Base-by-base conservation (phyloP, 108 stramenopile species). In the Skeletonema potamos region DNA sequence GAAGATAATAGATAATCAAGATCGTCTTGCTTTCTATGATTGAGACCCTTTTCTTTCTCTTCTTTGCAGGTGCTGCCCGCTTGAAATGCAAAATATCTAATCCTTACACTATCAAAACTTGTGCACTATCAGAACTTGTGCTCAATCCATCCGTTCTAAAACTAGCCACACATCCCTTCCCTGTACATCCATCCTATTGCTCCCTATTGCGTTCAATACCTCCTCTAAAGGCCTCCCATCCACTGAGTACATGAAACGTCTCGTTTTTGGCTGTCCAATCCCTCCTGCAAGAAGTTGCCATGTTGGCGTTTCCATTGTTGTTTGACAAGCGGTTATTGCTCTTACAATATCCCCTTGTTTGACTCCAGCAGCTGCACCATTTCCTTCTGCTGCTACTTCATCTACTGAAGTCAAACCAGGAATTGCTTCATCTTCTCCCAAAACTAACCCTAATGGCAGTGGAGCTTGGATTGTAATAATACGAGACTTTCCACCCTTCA, bases 281-380 rank as follows among this genome's bases (percentile, higher is more conserved):
- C 92, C 92, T 30, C 92, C 92, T 9, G 86, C 89, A 51, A 93
- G 58, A 26, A 87, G 41, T 62, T 93, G 92, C 92, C 92, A 93
- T 0, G 86, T 91, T 4, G 92, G 89, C 27, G 76, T 76, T 48
- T 82, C 86, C 89, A 93, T 91, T 12, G 85, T 81, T 27, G 81
- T 66, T 64, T 79, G 72, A 65, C 88, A 89, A 1, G 89, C 90
- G 13, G 92, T 93, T 27, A 82, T 83, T 6, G 88, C 92, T 41
- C 89, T 82, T 0, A 93, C 39, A 24, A 91, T 54, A 51, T 93
- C 92, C 27, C 90, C 90, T 26, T 74, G 70, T 72, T 79, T 66
- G 13, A 87, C 34, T 22, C 88, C 89, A 26, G 86, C 88, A 20
- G 11, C 17, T 34, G 51, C 79, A 4, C 82, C 92, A 67, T 93